Base-by-base conservation (phyloP, 2,329 filamentous ascomycete genomes). In the Neopestalotiopsis clavispora region DNA sequence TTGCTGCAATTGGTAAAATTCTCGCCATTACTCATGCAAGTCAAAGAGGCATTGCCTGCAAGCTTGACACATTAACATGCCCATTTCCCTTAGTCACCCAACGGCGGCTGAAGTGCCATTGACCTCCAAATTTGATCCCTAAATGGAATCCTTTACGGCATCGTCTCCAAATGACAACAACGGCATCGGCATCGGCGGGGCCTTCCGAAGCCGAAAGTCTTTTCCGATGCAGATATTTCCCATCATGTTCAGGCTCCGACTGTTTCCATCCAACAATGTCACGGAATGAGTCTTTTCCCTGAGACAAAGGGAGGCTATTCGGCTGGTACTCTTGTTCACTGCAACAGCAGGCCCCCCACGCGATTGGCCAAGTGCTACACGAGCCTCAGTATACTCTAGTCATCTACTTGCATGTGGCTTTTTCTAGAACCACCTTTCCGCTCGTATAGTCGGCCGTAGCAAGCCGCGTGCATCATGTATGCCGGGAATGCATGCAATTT, bases 391-490 rank as follows among this genome's bases (percentile, higher is more conserved):
- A 38, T 38, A 38, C 34, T 38, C 6, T 7, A 38, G 17, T 17
- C 45, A 52, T 20, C 6, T 52, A 52, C n/a, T 52, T 14, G 45
- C 45, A 14, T 63, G n/a, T 63, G 60, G 60, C 23, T n/a, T 34
- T 10, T 28, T 63, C 30, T 63, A 14, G 60, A 42, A 34, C 23
- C 30, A 9, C 14, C 30, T 23, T 59, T 6, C 20, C 30, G 12
- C 57, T 32, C 23, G 57, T 14, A 28, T 14, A 30, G 10, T 6
- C 20, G 59, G 30, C 62, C 40, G 40, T 65, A 17, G 20, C 62
- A 52, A 65, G 20, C n/a, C 62, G 40, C 42, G 9, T 49, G 40
- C 61, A 64, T 64, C 62, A 65, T 65, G 62, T 30, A 65, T 62
- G 30, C 20, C 62, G 62, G 62, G 40, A 42, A 62, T 62, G 59